Evolutionary conservation across 306 rosid species (phyloP), one percentile per base, ranked within the genome.

Genomic region (Trifolium dubium): DNA sequence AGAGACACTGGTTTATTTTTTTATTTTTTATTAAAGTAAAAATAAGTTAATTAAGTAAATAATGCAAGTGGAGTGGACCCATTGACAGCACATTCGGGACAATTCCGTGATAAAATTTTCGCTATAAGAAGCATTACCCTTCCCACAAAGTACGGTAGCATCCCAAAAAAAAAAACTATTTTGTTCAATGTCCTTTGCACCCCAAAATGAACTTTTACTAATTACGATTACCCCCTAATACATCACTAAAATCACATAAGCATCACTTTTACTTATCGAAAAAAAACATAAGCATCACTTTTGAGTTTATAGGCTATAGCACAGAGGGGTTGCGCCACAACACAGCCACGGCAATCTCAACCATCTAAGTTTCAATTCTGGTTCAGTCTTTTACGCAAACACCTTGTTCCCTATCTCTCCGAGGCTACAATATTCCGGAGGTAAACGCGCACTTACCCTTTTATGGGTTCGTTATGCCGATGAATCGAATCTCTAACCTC

Each of bases 371-470:
- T 14, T 51, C 23, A 18, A 4, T 71, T 55, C 29, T 75, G 53
- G 54, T 55, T 32, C 69, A 34, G 60, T 31, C 37, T 18, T 73
- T 73, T 50, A 15, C 43, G 6, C 75, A 50, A 55, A 65, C 59
- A 69, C 70, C 58, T 77, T 12, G 10, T 39, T 5, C 64, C 19
- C 63, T 10, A 8, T 62, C 71, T 40, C 46, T 51, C 41, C 39
- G 41, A 5, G 37, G 75, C 68, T 68, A 71, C 81, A 73, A 89
- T 87, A 89, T 81, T 86, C 61, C 84, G 84, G 64, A 89, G 91
- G 94, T 87, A 6, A 5, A 14, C 39, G 3, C 49, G 41, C 43
- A 30, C 64, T 13, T 0, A 29, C 50, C 15, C n/a, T 13, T 37
- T 79, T 67, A 5, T 37, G 18, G 28, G 41, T 35, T 35, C 46